Base-by-base conservation (phyloP, 768 basidiomycete genomes). In the Suillus sp. region DNA sequence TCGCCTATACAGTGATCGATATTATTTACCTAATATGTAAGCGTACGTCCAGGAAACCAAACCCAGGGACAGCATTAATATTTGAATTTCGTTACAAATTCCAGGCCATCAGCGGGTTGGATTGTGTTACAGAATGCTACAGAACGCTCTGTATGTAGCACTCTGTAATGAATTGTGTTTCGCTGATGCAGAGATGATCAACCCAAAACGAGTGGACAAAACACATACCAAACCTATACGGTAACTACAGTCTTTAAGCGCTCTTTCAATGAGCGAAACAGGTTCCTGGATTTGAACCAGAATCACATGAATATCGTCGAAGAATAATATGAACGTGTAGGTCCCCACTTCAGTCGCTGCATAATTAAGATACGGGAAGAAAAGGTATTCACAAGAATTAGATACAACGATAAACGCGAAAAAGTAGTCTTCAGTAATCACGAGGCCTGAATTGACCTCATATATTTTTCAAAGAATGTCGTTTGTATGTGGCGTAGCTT, bases 401-500 rank as follows among this genome's bases (percentile, higher is more conserved):
- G 1, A 57, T 40, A 57, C 56, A 57, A 40, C 7, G 56, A 57
- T 57, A 40, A 57, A 40, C 25, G 37, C 18, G 37, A 57, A 56
- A 18, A 25, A 48, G 55, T 6, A 38, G 14, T 56, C 10, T 9
- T 38, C 10, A 32, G 37, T 27, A n/a, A 56, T 38, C 66, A 78
- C 54, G 71, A 71, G 50, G 66, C 72, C 54, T 79, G 78, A 32
- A 90, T 82, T 66, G 81, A 85, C 68, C 82, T 81, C 74, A 90
- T 75, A 70, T 92, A 91, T 68, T 84, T 82, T 59, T 88, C 84
- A 65, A 84, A 83, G 37, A 84, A 86, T 43, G 83, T 81, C n/a
- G 84, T 82, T 64, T 86, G 85, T 27, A 92, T 83, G 67, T 91
- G 86, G 60, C 80, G 78, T 63, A 91, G 70, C 64, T 84, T 86